Evolutionary conservation across 225 moss, liverwort and hornwort genomes (phyloP), one percentile per base, ranked within the genome.

Genomic region (Polytrichum commune): DNA sequence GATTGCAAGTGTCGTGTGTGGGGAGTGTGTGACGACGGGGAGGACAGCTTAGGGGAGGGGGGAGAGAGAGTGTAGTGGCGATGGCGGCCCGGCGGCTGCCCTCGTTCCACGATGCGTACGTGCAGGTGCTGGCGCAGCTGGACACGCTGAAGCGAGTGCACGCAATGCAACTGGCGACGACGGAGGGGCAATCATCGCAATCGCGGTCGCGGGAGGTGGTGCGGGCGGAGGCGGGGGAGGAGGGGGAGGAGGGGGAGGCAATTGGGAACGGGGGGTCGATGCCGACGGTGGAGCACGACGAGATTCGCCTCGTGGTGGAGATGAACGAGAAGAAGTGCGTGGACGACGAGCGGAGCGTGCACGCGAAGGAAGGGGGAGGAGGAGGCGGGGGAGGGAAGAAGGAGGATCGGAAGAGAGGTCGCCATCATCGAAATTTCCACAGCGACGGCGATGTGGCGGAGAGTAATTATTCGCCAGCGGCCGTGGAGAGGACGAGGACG

Each of bases 91-190:
- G 56, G 54, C 56, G 10, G 20, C 33, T 56, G 10, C 69, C 27
- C 22, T 56, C 55, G 18, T 69, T 69, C 56, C 69, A 69, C 19
- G 69, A 69, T 54, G 55, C 69, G 18, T 69, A 69, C 27, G 55
- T 69, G 20, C 55, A 69, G 30, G 69, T 69, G 53, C 57, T 69
- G 5, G 55, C 55, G 54, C 69, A 69, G 28, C 57, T 69, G 19
- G 69, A 69, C 29, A 69, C 57, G 13, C 57, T 69, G 18, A 69
- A 69, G 54, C 69, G 57, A 19, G 30, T 28, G n/a, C 55, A 69
- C 28, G 27, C 16, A 28, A 28, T 69, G 18, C 55, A 57, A 28
- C 27, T 69, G 28, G 19, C 55, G 19, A 56, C 19, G 28, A 27
- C 27, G 27, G 32, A 32, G 32, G 32, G 32, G 32, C 32, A 32